Evolutionary conservation across 1,284 basidiomycete genomes (phyloP).

Genomic region (Sanguinoderma infundibulare): DNA sequence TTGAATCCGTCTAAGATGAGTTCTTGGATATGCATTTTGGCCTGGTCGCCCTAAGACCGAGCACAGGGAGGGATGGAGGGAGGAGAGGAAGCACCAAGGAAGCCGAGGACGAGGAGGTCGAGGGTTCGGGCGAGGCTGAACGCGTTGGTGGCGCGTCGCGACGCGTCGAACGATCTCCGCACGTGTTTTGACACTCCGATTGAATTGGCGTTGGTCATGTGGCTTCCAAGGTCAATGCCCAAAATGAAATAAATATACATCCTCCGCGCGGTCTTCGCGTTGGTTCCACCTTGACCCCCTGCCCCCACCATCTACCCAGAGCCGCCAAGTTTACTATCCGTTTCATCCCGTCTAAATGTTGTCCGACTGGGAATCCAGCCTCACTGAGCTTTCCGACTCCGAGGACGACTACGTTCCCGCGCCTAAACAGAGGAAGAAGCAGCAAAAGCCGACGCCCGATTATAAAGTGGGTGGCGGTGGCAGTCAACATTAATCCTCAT

Average conservation of each 20-base stretch:
- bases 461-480: constrained; percentile 38
- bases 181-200: constrained; percentile 16
- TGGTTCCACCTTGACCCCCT: background rate
- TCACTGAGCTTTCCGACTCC: constrained; percentile 45
- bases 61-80: too few relatives aligned
- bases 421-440: constrained; percentile 27
- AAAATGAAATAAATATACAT: background rate
- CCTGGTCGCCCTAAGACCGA: background rate
- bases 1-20: constrained; percentile 91
- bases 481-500: background rate
- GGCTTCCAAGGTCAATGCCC: background rate
- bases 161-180: constrained; percentile 17
- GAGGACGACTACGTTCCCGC: constrained; percentile 41
- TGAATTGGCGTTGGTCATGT: constrained; percentile 21
- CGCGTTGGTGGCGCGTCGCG: constrained; percentile 31
- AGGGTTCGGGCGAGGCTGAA: constrained; percentile 7
- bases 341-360: constrained; percentile 23
- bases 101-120: background rate
- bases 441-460: constrained; percentile 34
- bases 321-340: background rate
- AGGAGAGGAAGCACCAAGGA: background rate
- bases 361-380: constrained; percentile 44
- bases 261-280: background rate
- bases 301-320: constrained; percentile 7
- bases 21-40: constrained; percentile 79